Evolutionary conservation across 1,139 yeast species (phyloP).

Genomic region (Meyerozyma elateridarum): DNA sequence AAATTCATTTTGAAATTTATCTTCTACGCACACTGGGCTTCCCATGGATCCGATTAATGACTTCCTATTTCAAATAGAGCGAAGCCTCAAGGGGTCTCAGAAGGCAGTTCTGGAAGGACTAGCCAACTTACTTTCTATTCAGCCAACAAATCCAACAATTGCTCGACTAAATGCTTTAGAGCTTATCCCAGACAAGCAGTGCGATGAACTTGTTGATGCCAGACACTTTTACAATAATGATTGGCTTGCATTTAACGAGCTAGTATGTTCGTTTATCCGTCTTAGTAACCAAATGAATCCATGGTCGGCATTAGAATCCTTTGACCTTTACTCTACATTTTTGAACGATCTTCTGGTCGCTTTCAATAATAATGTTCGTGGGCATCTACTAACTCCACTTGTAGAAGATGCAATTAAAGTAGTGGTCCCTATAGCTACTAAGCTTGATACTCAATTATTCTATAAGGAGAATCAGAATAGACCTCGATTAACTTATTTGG

Average conservation of each 20-base stretch:
- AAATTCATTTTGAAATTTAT: too few relatives aligned
- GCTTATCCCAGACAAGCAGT: neutral
- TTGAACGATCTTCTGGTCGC: constrained; percentile 55
- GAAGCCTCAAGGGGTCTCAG: constrained; percentile 1
- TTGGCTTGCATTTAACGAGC: constrained; percentile 49
- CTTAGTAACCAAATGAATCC: constrained; percentile 58
- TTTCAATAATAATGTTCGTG: constrained; percentile 49
- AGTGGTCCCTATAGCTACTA: constrained; percentile 46
- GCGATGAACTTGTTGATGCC: constrained; percentile 7
- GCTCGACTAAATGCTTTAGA: neutral
- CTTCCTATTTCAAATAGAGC: constrained; percentile 1
- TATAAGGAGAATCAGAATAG: constrained; percentile 34
- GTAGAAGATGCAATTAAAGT: constrained; percentile 37
- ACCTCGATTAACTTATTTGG: constrained; percentile 50
- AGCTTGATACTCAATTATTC: constrained; percentile 46
- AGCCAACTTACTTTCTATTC: constrained; percentile 1
- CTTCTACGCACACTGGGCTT: too few relatives aligned
- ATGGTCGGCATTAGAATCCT: constrained; percentile 49
- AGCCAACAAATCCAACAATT: neutral
- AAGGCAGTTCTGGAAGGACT: neutral
- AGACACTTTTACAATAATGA: constrained; percentile 32
- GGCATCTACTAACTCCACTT: constrained; percentile 43
- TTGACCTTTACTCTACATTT: constrained; percentile 52
- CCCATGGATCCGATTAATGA: constrained; percentile 1
- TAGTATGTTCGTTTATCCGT: constrained; percentile 46